A percentile compares a stretch with the other conserved stretches of the same genome.
Conservation (phyloP, 2,329 filamentous ascomycete genomes). For the Nakataea oryzae region DNA sequence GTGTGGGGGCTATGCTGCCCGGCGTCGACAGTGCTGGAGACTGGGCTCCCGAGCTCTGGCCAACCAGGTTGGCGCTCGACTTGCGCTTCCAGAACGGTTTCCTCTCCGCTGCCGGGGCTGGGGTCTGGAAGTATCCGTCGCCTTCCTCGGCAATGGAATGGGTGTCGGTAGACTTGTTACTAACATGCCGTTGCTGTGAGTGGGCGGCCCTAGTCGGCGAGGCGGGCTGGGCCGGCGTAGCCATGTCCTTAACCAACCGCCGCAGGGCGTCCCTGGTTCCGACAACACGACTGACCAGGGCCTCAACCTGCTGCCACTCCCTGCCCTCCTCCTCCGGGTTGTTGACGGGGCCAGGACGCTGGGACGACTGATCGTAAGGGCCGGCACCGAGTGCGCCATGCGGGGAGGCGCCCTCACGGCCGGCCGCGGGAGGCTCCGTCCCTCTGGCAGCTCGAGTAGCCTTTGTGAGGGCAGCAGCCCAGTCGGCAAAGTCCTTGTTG, state of each 20-base stretch:
- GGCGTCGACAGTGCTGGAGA: conserved; percentile 27
- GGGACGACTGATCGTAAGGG: not conserved
- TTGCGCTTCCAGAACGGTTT: conserved; percentile 91
- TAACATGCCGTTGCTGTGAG: conserved; percentile 14
- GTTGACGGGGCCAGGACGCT: conserved; percentile 14
- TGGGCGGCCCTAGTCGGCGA: too few species aligned
- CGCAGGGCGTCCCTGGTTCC: conserved; percentile 83
- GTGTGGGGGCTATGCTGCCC: conserved; percentile 16
- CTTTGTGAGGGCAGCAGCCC: conserved; percentile 76
- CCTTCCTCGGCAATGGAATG: conserved; percentile 31
- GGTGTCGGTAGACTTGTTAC: conserved; percentile 22
- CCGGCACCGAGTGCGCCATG: not conserved
- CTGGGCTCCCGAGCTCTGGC: conserved; percentile 23
- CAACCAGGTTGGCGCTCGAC: conserved; percentile 42
- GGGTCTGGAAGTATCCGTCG: conserved; percentile 40
- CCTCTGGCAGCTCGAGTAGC: conserved; percentile 59
- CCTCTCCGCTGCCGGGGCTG: conserved; percentile 38
- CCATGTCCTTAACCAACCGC: conserved; percentile 72
- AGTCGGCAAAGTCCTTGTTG: conserved; percentile 74
- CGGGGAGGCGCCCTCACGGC: not conserved
- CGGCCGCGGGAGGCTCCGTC: conserved; percentile 22
- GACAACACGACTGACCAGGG: conserved; percentile 74
- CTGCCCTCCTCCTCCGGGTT: conserved; percentile 51
- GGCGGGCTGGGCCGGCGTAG: not conserved
- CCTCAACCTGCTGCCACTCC: conserved; percentile 82